Conservation (phyloP, 768 basidiomycete genomes). For the Gloeostereum incarnatum region DNA sequence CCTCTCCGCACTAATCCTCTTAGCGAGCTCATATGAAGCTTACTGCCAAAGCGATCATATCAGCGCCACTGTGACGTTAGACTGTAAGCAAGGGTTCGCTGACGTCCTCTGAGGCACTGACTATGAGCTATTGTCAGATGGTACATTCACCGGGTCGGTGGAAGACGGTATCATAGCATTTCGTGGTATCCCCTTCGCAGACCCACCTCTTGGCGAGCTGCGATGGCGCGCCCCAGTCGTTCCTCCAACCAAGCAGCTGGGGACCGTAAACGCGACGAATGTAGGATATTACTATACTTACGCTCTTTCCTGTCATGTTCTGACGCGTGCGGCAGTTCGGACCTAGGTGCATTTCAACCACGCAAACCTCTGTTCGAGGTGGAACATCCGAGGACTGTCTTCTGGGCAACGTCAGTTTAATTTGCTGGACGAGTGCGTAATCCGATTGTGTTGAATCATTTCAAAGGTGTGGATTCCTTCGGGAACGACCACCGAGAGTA, state of each 20-base stretch:
- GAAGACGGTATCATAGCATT: too few species aligned
- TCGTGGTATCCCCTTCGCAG: slow-evolving; percentile 30
- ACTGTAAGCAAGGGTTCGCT: too few species aligned
- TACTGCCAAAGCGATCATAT: too few species aligned
- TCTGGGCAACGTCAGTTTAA: slow-evolving; percentile 26
- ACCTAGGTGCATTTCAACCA: slow-evolving; percentile 22
- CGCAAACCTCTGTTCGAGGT: slow-evolving; percentile 16
- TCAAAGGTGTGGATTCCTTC: slow-evolving; percentile 11
- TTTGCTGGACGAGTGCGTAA: background rate
- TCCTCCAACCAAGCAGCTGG: slow-evolving; percentile 25
- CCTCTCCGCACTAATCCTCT: too few species aligned
- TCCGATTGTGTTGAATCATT: background rate
- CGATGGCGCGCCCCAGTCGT: slow-evolving; percentile 31
- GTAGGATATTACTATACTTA: slow-evolving; percentile 11
- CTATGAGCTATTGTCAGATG: too few species aligned
- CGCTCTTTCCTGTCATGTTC: background rate
- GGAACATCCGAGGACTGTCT: slow-evolving; percentile 32
- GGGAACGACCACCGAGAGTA: slow-evolving; percentile 4
- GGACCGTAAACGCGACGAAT: slow-evolving; percentile 24
- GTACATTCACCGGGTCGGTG: too few species aligned
- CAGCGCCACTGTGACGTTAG: too few species aligned
- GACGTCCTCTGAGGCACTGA: too few species aligned
- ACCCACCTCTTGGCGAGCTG: slow-evolving; percentile 28
- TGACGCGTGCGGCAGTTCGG: slow-evolving; percentile 18
- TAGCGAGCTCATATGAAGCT: too few species aligned